Conservation (phyloP, 345 rosid genomes). For the Psidium guajava region DNA sequence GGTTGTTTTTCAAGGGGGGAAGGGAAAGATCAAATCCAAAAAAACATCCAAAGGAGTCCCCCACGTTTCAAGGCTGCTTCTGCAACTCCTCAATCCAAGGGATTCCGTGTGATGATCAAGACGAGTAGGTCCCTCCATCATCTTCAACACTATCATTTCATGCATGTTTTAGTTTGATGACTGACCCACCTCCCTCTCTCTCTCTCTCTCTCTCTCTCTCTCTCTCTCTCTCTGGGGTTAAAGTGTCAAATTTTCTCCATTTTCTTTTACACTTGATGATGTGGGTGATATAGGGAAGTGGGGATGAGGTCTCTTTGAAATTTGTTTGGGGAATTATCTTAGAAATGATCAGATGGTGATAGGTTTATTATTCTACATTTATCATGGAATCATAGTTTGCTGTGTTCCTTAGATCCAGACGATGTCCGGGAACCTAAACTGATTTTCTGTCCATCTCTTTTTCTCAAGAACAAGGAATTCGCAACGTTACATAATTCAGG, state of each 20-base stretch:
- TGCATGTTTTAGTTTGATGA: constrained; percentile 19
- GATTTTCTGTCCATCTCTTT: not conserved
- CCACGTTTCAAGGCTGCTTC: constrained; percentile 34
- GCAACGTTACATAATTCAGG: not conserved
- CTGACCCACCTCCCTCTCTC: constrained; percentile 19
- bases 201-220: not conserved
- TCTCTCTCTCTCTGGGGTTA: not conserved
- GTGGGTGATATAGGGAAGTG: not conserved
- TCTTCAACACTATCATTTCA: constrained; percentile 42
- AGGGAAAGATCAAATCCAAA: not conserved
- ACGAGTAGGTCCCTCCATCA: constrained; percentile 51
- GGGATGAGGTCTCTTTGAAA: not conserved
- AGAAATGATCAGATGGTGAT: not conserved
- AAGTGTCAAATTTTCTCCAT: not conserved
- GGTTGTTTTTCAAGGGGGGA: constrained; percentile 23
- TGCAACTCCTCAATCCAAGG: constrained; percentile 57
- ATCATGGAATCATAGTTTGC: constrained; percentile 25
- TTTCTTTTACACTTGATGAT: not conserved
- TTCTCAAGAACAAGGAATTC: not conserved
- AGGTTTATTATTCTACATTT: not conserved
- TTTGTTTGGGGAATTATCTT: not conserved
- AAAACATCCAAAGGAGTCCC: constrained; percentile 14
- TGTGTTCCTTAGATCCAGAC: constrained; percentile 33
- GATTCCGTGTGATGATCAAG: constrained; percentile 17
- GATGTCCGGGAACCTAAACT: constrained; percentile 3